Evolutionary conservation across 495 filamentous ascomycete species (phyloP), one percentile per base, ranked within the genome.

Genomic region (Peziza echinospora): DNA sequence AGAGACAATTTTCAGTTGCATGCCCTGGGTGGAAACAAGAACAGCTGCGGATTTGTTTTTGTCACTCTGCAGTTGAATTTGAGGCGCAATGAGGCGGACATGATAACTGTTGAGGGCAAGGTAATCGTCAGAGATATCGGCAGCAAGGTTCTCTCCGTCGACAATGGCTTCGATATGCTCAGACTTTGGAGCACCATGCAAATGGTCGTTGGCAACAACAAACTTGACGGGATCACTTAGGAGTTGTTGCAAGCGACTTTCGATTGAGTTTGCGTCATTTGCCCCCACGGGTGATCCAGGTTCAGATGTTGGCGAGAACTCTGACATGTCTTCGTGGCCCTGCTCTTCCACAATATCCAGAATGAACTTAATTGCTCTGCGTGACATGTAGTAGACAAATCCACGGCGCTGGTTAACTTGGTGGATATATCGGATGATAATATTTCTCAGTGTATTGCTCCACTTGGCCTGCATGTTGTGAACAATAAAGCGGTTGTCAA

Each of bases 391-490:
- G 64, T 97, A 97, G 28, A 96, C 78, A 63, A 96, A 97, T 21
- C 89, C 89, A 46, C 89, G 78, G 30, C 89, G 70, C 63, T 97
- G 89, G 60, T 85, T 87, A 49, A 93, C 86, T 64, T 94, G 91
- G 53, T 97, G 91, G 47, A 89, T 89, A 58, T 97, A 97, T 22
- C 91, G 82, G 5, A 97, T 70, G 24, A 97, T 91, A 55, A 93
- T 93, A 57, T 97, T 93, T 30, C 89, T 74, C 19, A 96, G 67
- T 2, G 85, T 76, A 57, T 97, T 96, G 63, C 91, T 96, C 89
- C 89, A 97, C 61, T 97, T 97, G 24, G 96, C 65, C 55, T 97
- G 89, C 54, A 84, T 73, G 57, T 96, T 97, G 67, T 97, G 89
- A 21, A 96, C 78, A 53, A 96, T 84, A 64, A 97, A 97, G 17